These are phyloP conservation scores for Crithidia brevicula DNA, from an alignment of 208 protist genomes.

Conservation along the genomic window DNA sequence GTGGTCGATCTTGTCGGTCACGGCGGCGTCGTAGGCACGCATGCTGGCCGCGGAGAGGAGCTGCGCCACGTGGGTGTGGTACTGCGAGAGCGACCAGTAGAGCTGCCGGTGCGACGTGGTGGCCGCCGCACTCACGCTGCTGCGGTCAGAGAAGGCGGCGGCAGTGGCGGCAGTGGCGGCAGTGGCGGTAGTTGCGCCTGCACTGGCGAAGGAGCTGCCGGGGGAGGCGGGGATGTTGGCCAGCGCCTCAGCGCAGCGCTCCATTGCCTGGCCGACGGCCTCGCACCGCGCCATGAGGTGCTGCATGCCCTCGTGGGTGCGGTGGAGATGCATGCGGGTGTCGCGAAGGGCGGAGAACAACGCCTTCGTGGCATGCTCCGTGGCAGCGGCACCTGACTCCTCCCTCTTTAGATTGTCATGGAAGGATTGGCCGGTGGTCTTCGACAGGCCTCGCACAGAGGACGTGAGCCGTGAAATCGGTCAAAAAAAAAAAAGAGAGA, in stretches of 20 bases:
- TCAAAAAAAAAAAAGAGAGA: neutral
- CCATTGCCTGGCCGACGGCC: neutral
- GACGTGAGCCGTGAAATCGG: too few species aligned
- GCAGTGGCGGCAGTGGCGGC: too few species aligned
- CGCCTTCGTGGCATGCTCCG: neutral
- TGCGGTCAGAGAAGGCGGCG: too few species aligned
- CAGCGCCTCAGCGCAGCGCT: conserved; percentile 8
- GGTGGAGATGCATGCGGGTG: conserved; percentile 2
- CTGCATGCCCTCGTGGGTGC: neutral
- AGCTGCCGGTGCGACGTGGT: conserved; percentile 6
- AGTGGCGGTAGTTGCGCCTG: neutral
- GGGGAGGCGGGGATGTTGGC: neutral
- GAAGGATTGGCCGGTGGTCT: neutral
- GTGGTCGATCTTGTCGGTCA: conserved; percentile 3
- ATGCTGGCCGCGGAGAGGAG: conserved; percentile 6
- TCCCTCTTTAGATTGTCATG: too few species aligned
- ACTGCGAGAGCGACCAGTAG: conserved; percentile 14
- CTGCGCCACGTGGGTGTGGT: conserved; percentile 9
- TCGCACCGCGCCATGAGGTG: conserved; percentile 1
- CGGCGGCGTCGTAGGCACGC: conserved; percentile 9
- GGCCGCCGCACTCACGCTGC: too few species aligned
- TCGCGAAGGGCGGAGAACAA: neutral
- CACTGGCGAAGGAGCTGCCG: neutral
- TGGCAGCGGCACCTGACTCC: too few species aligned
- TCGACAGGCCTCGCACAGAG: too few species aligned